Conservation (phyloP, 345 rosid species). For the Xanthoceras sorbifolium region DNA sequence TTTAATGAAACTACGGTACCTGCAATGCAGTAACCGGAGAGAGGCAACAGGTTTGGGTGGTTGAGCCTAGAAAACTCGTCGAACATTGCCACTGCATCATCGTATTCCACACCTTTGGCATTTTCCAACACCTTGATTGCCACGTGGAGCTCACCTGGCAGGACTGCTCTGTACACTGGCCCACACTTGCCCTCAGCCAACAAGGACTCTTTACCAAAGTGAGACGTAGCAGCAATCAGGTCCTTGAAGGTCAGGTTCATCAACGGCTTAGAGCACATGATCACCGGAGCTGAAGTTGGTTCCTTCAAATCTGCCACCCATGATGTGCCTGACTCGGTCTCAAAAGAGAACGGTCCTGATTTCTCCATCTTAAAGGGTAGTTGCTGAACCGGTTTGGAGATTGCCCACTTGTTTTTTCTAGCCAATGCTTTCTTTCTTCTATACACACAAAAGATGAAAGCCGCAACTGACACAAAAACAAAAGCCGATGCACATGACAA, state of each 20-base stretch:
- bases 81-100: slow-evolving; percentile 56
- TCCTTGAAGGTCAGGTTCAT: slow-evolving; percentile 87
- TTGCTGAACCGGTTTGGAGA: slow-evolving; percentile 68
- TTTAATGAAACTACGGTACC: slow-evolving; percentile 39
- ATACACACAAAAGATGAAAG: slow-evolving; percentile 26
- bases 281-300: slow-evolving; percentile 78
- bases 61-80: slow-evolving; percentile 73
- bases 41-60: slow-evolving; percentile 83
- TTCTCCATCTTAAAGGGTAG: slow-evolving; percentile 69
- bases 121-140: slow-evolving; percentile 85
- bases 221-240: slow-evolving; percentile 91
- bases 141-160: slow-evolving; percentile 89
- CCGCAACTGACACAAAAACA: slow-evolving; percentile 30
- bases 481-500: slow-evolving; percentile 48
- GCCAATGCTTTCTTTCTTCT: slow-evolving; percentile 38
- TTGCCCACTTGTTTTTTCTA: slow-evolving; percentile 76
- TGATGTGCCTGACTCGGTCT: slow-evolving; percentile 82
- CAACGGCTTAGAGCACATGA: slow-evolving; percentile 86
- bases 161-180: slow-evolving; percentile 78
- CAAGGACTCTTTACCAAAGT: slow-evolving; percentile 82
- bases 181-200: slow-evolving; percentile 82
- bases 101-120: slow-evolving; percentile 52
- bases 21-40: slow-evolving; percentile 94
- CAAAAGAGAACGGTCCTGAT: slow-evolving; percentile 92
- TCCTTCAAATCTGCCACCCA: slow-evolving; percentile 95